Base-by-base conservation (phyloP, 345 rosid genomes). In the Draba incana region DNA sequence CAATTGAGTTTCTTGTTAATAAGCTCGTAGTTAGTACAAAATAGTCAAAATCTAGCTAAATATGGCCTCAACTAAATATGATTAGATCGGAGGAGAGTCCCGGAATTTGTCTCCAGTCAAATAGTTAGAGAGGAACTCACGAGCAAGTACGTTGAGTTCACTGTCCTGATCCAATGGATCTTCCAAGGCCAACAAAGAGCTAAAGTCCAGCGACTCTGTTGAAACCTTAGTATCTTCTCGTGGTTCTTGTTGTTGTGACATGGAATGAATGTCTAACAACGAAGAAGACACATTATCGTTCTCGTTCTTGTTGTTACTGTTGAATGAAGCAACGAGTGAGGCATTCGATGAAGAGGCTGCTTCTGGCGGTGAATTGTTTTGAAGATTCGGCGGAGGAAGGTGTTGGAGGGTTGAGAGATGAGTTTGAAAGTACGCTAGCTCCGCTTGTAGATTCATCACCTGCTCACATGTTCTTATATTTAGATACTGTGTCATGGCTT, bases 361-460 rank as follows among this genome's bases (percentile, higher is more conserved):
- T 65, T 64, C 70, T 64, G 75, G 4, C 59, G 69, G 13, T 52
- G 69, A 6, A 64, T 67, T 23, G 72, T 65, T 10, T 15, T 35
- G 69, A 56, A 61, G 10, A 44, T 79, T 62, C 59, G 68, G 25
- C 6, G 51, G 58, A 31, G 81, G 74, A 12, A 79, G 35, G 27
- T 68, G 69, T 46, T 79, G 87, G 66, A 89, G n/a, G 25, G 82
- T 71, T 2, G 86, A 73, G 15, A 88, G 84, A 14, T 79, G 81
- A 35, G 87, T 85, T 65, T 86, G 92, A 31, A 79, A 68, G 75
- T 44, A 67, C 1, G 87, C 86, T 27, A 92, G 70, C 67, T 92
- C 97, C 3, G 95, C 91, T 69, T 88, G 92, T 39, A 92, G 74
- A 78, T 78, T 83, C 74, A 84, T 78, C 8, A 86, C 88, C 96